Evolutionary conservation across 371 early-diverging fungal genomes (phyloP).

Genomic region (Mortierella sp.): DNA sequence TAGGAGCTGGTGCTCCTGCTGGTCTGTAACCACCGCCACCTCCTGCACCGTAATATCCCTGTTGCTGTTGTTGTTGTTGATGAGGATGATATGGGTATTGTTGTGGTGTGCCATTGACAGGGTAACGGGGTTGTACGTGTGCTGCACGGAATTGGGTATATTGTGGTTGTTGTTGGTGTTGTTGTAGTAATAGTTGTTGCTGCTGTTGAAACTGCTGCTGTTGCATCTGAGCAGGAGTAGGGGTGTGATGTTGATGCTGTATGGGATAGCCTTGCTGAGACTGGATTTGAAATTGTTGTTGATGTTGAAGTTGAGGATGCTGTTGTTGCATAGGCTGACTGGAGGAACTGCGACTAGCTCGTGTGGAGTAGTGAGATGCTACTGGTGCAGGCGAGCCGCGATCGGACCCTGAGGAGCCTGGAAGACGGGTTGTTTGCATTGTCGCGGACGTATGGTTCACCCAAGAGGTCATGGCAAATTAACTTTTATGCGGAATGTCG

Average conservation of each 20-base stretch:
- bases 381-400: slow-evolving; percentile 16
- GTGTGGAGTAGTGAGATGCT: slow-evolving; percentile 19
- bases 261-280: slow-evolving; percentile 8
- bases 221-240: slow-evolving; percentile 3
- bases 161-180: slow-evolving; percentile 16
- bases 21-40: slow-evolving; percentile 6
- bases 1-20: slow-evolving; percentile 6
- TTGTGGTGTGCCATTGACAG: neutral
- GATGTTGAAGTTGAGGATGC: slow-evolving; percentile 12
- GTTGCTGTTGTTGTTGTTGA: slow-evolving; percentile 3
- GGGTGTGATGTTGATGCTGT: slow-evolving; percentile 6
- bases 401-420: slow-evolving; percentile 7
- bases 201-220: neutral
- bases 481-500: no score
- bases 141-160: slow-evolving; percentile 18
- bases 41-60: neutral
- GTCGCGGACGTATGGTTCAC: slow-evolving; percentile 31
- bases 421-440: slow-evolving; percentile 22
- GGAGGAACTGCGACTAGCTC: slow-evolving; percentile 19
- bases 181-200: neutral
- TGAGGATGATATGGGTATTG: neutral
- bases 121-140: slow-evolving; percentile 2
- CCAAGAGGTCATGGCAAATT: slow-evolving; percentile 22
- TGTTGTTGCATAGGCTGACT: slow-evolving; percentile 1
- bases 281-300: slow-evolving; percentile 17